Percentiles rank a stretch among this genome's conserved stretches.
Evolutionary conservation across 306 rosid genomes (phyloP).

Genomic region (Castanopsis chinensis): DNA sequence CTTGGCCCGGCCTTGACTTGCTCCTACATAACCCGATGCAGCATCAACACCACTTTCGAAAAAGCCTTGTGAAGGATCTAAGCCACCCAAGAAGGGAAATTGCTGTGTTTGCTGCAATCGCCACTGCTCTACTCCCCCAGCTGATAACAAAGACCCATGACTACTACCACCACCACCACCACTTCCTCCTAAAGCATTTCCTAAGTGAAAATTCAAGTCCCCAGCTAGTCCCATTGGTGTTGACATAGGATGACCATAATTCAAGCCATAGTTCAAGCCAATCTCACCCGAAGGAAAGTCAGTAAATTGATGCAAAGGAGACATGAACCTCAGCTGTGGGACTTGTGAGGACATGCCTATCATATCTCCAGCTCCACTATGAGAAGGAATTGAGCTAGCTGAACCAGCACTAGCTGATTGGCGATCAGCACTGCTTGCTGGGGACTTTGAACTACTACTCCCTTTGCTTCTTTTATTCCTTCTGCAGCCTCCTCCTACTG

Average conservation of each 20-base stretch:
- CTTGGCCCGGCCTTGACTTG: too few species aligned
- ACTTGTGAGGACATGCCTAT: constrained; percentile 28
- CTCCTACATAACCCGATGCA: constrained; percentile 20
- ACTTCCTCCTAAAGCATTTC: constrained; percentile 32
- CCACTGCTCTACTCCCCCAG: constrained; percentile 50
- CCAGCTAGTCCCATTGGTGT: constrained; percentile 49
- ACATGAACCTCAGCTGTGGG: constrained; percentile 50
- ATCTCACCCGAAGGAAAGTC: constrained; percentile 44
- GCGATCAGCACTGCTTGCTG: constrained; percentile 54
- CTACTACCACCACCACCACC: neutral
- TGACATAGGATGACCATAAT: constrained; percentile 33
- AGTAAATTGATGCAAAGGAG: constrained; percentile 51
- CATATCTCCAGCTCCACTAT: constrained; percentile 25
- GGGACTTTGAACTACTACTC: constrained; percentile 54
- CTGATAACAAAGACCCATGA: constrained; percentile 29
- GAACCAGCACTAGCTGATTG: constrained; percentile 53
- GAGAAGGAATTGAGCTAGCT: constrained; percentile 34
- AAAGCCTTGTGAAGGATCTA: constrained; percentile 48
- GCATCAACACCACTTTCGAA: constrained; percentile 31
- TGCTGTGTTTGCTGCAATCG: constrained; percentile 58
- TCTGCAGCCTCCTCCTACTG: constrained; percentile 89
- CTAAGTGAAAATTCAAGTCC: constrained; percentile 64
- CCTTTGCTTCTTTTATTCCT: constrained; percentile 74
- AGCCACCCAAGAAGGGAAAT: constrained; percentile 53
- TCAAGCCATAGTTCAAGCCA: constrained; percentile 56